These are phyloP conservation scores for Aspergillus nomiae DNA, from an alignment of 2,329 filamentous ascomycete genomes.

Conservation along the genomic window DNA sequence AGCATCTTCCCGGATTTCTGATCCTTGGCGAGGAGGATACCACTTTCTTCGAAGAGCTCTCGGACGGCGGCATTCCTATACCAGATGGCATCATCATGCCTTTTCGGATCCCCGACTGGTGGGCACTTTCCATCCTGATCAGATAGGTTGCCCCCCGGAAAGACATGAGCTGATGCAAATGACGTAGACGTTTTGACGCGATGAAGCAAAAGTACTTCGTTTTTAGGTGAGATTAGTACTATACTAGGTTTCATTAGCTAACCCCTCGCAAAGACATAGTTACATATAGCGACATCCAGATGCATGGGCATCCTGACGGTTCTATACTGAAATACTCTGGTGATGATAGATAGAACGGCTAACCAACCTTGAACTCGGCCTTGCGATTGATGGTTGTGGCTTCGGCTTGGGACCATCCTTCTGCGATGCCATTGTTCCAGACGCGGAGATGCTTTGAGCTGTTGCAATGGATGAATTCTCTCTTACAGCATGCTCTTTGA, in stretches of 20 bases:
- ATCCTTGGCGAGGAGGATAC: constrained; percentile 71
- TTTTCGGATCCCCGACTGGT: constrained; percentile 49
- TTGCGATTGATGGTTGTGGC: constrained; percentile 50
- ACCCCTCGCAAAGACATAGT: background rate
- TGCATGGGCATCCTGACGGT: too few species aligned
- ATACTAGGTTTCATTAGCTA: constrained; percentile 58
- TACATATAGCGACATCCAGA: background rate
- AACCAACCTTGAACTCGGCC: constrained; percentile 65
- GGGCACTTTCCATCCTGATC: constrained; percentile 71
- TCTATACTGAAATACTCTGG: background rate
- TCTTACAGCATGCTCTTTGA: constrained; percentile 6
- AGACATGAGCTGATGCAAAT: constrained; percentile 92
- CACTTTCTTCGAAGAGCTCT: constrained; percentile 94
- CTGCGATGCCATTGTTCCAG: constrained; percentile 23
- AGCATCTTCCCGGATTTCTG: constrained; percentile 54
- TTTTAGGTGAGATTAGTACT: constrained; percentile 79
- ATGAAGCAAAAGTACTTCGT: constrained; percentile 85
- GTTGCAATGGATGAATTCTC: constrained; percentile 16
- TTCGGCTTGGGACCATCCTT: constrained; percentile 27
- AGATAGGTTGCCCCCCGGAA: constrained; percentile 81
- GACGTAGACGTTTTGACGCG: constrained; percentile 79
- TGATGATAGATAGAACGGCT: background rate
- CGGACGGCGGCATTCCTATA: constrained; percentile 84
- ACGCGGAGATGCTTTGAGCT: background rate
- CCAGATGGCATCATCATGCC: constrained; percentile 70